Evolutionary conservation across 2,329 filamentous ascomycete species (phyloP), one percentile per base, ranked within the genome.

Genomic region (Neocatenulostroma microsporum): DNA sequence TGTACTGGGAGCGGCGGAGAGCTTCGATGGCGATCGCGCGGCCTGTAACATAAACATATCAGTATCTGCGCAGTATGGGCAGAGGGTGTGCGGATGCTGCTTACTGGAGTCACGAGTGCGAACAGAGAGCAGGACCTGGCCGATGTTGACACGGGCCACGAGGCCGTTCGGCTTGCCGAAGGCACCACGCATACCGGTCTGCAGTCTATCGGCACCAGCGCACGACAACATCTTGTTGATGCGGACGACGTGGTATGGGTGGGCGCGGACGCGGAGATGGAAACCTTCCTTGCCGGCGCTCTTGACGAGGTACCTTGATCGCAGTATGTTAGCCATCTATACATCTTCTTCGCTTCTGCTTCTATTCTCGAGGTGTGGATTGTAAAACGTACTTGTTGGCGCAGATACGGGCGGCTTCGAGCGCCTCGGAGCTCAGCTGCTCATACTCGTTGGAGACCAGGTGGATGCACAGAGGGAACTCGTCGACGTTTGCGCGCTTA

Each of bases 221-320:
- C 91, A 98, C 67, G 91, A 96, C 86, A 98, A 89, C 91, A 98
- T 98, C 84, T 98, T 98, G 87, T 98, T 98, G 88, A 98, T 98
- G 74, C 91, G 91, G 78, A 98, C 84, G 73, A 98, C 91, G 79
- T 98, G 91, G 86, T 85, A 98, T 56, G 91, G 91, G 80, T 98
- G 91, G 64, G 87, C 88, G 66, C 91, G 76, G 61, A 80, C 74
- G 53, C 77, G 76, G 49, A 81, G 64, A 66, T 81, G 77, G 75
- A 81, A 80, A 67, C 73, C 72, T 74, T 81, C 77, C 69, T 81
- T 81, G 66, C 77, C 77, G 59, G 73, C 70, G 55, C 72, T 67
- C 70, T 80, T 80, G 64, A 80, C 76, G 54, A 81, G 71, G 69
- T 81, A 80, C 62, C 72, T 75, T 40, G 30, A 37, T 4, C 11